A percentile compares a stretch with the other conserved stretches of the same genome.
phyloP scores from a whole-genome alignment of 306 rosid species.

The Neltuma alba region DNA sequence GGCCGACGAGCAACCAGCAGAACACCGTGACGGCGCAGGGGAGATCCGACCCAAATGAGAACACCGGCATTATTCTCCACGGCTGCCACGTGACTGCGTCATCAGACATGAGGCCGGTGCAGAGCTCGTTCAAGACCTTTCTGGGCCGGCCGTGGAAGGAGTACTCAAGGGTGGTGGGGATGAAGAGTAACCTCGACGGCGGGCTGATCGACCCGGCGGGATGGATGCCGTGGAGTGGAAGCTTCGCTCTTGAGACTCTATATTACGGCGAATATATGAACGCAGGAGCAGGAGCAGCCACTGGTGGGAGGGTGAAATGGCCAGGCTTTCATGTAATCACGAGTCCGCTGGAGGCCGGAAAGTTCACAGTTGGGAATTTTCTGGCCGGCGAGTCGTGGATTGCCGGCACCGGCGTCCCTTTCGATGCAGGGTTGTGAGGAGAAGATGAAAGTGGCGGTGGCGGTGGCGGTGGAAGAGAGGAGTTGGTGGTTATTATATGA shows the following conservation, averaged over 20 bases:
- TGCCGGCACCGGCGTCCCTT: slow-evolving; percentile 66
- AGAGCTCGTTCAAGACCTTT: slow-evolving; percentile 42
- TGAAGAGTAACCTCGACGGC: slow-evolving; percentile 58
- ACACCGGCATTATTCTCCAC: slow-evolving; percentile 71
- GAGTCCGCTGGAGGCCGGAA: slow-evolving; percentile 48
- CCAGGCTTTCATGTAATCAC: slow-evolving; percentile 60
- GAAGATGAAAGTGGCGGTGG: background rate
- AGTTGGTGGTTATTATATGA: background rate
- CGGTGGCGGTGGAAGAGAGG: too few relatives aligned
- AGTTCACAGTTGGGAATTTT: slow-evolving; percentile 61
- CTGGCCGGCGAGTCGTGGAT: slow-evolving; percentile 71
- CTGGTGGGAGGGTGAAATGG: slow-evolving; percentile 71
- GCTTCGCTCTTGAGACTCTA: slow-evolving; percentile 55
- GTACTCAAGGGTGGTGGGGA: slow-evolving; percentile 71
- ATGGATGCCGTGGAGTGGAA: slow-evolving; percentile 77
- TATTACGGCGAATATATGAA: slow-evolving; percentile 79
- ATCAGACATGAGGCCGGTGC: slow-evolving; percentile 42
- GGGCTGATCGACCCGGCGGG: slow-evolving; percentile 54
- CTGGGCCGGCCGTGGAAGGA: slow-evolving; percentile 80
- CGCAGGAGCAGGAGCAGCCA: slow-evolving; percentile 59
- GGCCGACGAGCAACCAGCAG: too few relatives aligned
- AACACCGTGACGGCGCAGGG: slow-evolving; percentile 71
- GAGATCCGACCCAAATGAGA: slow-evolving; percentile 70
- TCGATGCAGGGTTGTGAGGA: slow-evolving; percentile 48
- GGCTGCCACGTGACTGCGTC: slow-evolving; percentile 46